Conservation (phyloP, 2,329 filamentous ascomycete species). For the Lachnellula arida region DNA sequence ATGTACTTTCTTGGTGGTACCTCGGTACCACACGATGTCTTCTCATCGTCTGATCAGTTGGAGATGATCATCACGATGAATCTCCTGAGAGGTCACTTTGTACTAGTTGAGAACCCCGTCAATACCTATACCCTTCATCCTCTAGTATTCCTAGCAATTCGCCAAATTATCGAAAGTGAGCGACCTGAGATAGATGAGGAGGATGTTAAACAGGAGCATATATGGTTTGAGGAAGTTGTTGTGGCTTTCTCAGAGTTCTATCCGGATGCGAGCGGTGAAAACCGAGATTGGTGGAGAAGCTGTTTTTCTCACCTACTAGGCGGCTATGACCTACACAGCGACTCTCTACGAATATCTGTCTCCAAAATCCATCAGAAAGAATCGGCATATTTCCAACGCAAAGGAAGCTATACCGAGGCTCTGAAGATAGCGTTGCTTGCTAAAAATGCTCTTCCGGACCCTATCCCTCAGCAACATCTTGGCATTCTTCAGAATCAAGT, state of each 20-base stretch:
- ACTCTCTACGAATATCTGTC: constrained; percentile 15
- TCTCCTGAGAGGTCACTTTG: constrained; percentile 20
- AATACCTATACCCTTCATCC: constrained; percentile 21
- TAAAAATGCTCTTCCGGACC: constrained; percentile 17
- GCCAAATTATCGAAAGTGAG: constrained; percentile 11
- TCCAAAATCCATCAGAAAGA: constrained; percentile 23
- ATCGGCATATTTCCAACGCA: constrained; percentile 19
- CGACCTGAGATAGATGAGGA: constrained; percentile 10
- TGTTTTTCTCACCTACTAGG: constrained; percentile 22
- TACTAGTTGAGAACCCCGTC: constrained; percentile 15
- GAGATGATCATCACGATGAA: constrained; percentile 23
- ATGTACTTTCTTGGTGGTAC: constrained; percentile 22
- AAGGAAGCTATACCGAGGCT: constrained; percentile 20
- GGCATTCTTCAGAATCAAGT: constrained; percentile 21
- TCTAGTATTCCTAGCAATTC: constrained; percentile 20
- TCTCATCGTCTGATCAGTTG: constrained; percentile 19
- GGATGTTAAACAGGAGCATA: constrained; percentile 16
- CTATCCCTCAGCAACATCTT: constrained; percentile 16
- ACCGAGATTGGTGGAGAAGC: constrained; percentile 23
- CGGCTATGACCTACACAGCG: constrained; percentile 15
- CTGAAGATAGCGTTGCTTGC: constrained; percentile 21
- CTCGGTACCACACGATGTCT: constrained; percentile 19
- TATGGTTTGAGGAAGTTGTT: constrained; percentile 23
- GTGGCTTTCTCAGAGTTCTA: constrained; percentile 21
- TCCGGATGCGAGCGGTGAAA: constrained; percentile 16